Evolutionary conservation across 2,329 filamentous ascomycete species (phyloP), one percentile per base, ranked within the genome.

Genomic region (Cordyceps militaris): DNA sequence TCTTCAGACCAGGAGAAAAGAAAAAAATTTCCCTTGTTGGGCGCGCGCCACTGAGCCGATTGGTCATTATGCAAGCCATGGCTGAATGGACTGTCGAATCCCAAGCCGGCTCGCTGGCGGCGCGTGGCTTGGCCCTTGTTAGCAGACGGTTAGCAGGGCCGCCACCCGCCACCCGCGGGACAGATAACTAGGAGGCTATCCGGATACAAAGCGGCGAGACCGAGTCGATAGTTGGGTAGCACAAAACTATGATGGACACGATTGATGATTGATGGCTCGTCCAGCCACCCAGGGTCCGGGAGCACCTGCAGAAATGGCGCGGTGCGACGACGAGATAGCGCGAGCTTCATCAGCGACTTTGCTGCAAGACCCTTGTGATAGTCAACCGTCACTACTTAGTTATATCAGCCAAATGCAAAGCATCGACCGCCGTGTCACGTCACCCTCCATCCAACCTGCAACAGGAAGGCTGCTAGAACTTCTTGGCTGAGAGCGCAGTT

Each of bases 31-130:
- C 54, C 54, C 38, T 56, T 56, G 36, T 56, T 49, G 54, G 46
- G 21, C 54, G 7, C 6, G 21, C 46, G 36, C 54, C 19, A 21
- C 23, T 19, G 19, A 14, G 46, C 54, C 54, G 34, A 56, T 56
- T 56, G 54, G 54, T 23, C 54, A n/a, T 21, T 4, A 49, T 34
- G 46, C 46, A 56, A 56, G 54, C 54, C 54, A 56, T 56, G n/a
- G 24, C 49, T 43, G 42, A 38, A 42, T 38, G 21, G 42, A 9
- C 16, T 19, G 23, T 28, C 30, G 10, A 56, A 38, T 43, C 23
- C 54, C 26, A 49, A 56, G 54, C 46, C 54, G 54, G 44, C 54
- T 49, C 23, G 32, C 36, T 43, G 26, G 34, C 24, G 14, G 38
- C 28, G 54, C 21, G 19, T 49, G 54, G 54, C 54, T 49, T 49